Percentiles rank a stretch among this genome's conserved stretches.
Evolutionary conservation across 129 eudicot species (phyloP).

Genomic region (Mikania micrantha): DNA sequence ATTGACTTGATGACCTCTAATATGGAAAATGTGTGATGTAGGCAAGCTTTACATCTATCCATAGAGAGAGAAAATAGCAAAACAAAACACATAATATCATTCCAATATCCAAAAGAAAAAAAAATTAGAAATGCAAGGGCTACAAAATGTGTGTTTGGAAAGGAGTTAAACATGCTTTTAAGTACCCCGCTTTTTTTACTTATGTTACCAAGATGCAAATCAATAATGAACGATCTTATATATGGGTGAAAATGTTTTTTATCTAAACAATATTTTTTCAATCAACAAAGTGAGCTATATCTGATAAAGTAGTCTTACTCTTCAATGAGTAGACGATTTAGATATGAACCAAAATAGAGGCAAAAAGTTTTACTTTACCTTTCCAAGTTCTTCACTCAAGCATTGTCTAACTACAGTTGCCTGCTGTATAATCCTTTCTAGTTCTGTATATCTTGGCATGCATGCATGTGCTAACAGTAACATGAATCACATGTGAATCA

Average conservation of each 20-base stretch:
- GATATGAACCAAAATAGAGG: neutral
- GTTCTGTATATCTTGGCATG: slow-evolving; percentile 64
- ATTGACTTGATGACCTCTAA: no score
- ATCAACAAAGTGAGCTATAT: no score
- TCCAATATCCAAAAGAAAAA: neutral
- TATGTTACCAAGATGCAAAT: no score
- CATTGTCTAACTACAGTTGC: slow-evolving; percentile 70
- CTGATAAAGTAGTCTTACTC: neutral
- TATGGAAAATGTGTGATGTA: no score
- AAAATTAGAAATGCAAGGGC: neutral
- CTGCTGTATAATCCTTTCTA: slow-evolving; percentile 87
- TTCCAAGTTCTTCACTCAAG: slow-evolving; percentile 65
- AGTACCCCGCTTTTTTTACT: no score
- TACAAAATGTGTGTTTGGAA: neutral
- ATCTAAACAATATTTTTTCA: neutral
- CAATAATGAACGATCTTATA: no score
- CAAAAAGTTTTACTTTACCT: slow-evolving; percentile 42
- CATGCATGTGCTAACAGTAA: slow-evolving; percentile 42
- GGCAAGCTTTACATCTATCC: no score
- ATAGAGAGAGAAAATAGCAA: no score
- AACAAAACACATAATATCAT: no score
- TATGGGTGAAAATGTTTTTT: neutral
- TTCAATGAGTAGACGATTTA: neutral
- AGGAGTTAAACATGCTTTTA: slow-evolving; percentile 6
- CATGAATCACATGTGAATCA: slow-evolving; percentile 11